These are phyloP conservation scores for Theileria parva DNA, from an alignment of 169 alveolate species.

Conservation along the genomic window DNA sequence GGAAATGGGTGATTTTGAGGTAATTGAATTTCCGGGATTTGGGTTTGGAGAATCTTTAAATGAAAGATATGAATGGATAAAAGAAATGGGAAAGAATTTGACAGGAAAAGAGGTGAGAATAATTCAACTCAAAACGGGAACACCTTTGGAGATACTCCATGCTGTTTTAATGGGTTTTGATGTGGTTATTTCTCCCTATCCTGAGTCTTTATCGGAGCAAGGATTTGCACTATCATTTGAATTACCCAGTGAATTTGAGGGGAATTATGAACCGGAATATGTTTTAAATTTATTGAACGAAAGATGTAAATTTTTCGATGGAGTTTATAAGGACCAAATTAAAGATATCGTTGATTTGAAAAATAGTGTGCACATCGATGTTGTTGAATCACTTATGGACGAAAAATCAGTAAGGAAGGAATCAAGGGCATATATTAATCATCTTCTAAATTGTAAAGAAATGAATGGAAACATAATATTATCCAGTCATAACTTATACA, in stretches of 20 bases:
- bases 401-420: conserved; percentile 66
- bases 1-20: neutral
- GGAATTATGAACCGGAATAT: neutral
- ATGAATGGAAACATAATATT: conserved; percentile 55
- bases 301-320: conserved; percentile 30
- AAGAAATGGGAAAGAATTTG: conserved; percentile 6
- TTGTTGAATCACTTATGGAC: conserved; percentile 33
- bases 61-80: conserved; percentile 10
- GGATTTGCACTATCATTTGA: conserved; percentile 62
- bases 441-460: conserved; percentile 69
- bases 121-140: conserved; percentile 62
- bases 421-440: conserved; percentile 60
- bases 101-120: conserved; percentile 55
- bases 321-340: conserved; percentile 23
- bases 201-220: conserved; percentile 48
- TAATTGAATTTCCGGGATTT: conserved; percentile 14
- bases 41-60: conserved; percentile 29
- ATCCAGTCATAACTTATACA: conserved; percentile 56
- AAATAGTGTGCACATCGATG: conserved; percentile 42
- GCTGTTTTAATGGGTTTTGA: conserved; percentile 66
- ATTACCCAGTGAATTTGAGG: conserved; percentile 5
- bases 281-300: neutral
- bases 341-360: conserved; percentile 56
- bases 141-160: conserved; percentile 68
- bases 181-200: conserved; percentile 62